Percentiles rank a stretch among this genome's conserved stretches.
Evolutionary conservation across 331 rosid genomes (phyloP).

Genomic region (Malus hybrid): DNA sequence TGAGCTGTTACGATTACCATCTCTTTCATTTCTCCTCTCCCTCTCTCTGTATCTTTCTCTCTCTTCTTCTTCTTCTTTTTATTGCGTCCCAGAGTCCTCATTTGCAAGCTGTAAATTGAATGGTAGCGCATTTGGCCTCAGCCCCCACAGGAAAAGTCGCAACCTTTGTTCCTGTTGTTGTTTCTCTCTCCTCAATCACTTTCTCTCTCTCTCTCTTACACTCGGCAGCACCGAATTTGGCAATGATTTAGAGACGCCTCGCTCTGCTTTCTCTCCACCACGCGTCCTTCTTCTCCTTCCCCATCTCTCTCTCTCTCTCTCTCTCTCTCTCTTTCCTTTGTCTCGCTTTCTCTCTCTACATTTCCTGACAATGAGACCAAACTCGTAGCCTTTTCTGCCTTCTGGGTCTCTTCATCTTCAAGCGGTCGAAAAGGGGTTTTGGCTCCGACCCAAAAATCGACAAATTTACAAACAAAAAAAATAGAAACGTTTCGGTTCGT

Average conservation of each 20-base stretch:
- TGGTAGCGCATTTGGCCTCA: conserved; percentile 33
- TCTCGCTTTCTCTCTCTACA: not conserved
- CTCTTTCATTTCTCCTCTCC: conserved; percentile 5
- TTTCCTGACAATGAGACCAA: conserved; percentile 52
- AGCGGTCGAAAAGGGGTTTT: not conserved
- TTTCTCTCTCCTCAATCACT: not conserved
- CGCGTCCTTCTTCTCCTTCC: conserved; percentile 29
- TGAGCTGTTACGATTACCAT: conserved; percentile 52
- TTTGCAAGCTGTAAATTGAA: conserved; percentile 52
- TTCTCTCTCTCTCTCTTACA: not conserved
- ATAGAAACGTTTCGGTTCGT: not conserved
- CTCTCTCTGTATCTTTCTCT: not conserved
- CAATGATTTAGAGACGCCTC: conserved; percentile 35
- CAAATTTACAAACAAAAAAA: not conserved
- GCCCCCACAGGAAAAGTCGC: conserved; percentile 10
- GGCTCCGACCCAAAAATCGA: not conserved
- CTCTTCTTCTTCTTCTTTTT: conserved; percentile 8
- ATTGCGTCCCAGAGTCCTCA: conserved; percentile 12
- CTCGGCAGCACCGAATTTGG: conserved; percentile 47
- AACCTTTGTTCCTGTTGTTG: not conserved
- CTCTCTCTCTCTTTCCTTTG: conserved; percentile 21
- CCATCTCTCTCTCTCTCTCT: not conserved
- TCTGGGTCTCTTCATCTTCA: not conserved
- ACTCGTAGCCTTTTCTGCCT: conserved; percentile 5
- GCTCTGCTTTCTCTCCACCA: conserved; percentile 28